Base-by-base conservation (phyloP, 192 early-diverging fungal species). In the Coemansia sp. region DNA sequence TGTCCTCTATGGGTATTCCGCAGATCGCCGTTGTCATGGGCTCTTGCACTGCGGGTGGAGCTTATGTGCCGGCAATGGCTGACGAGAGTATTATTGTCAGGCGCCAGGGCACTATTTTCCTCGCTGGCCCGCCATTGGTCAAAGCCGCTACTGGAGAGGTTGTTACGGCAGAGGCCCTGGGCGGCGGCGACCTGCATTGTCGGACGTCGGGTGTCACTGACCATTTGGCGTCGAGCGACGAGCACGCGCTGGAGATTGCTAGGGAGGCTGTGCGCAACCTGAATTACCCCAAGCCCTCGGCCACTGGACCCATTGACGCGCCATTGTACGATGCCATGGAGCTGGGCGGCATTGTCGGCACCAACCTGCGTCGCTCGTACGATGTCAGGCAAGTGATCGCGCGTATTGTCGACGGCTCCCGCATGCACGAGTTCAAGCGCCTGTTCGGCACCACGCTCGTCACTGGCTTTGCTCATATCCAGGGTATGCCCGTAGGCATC, bases 1-100 rank as follows among this genome's bases (percentile, higher is more conserved):
- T 93, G 89, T 92, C 91, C 13, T 77, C 86, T 4, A 51, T 67
- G 69, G 92, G 92, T 41, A 95, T 98, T 62, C 95, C 96, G 50
- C 96, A 98, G 84, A 89, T 98, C 45, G 96, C 96, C n/a, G 93
- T 95, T 44, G 96, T 98, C 7, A 88, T 98, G 84, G 96, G 96
- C 17, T 95, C 93, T 17, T 98, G 96, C 84, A 98, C 96, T 20
- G 96, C 96, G 19, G 95, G 95, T 68, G 94, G 96, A 64, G 96
- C 96, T 2, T 98, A 98, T 76, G 95, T 98, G 29, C 96, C 96
- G 45, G 95, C 96, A 12, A 98, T 98, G 96, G 92, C 95, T 40
- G 96, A 98, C 78, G 94, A 98, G 80, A 93, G 91, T 85, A 90
- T 98, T 64, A 98, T 98, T 85, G 96, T 98, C 36, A 85, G 86